Evolutionary conservation across 805 yeast species (phyloP).

Genomic region (Torulaspora indica): DNA sequence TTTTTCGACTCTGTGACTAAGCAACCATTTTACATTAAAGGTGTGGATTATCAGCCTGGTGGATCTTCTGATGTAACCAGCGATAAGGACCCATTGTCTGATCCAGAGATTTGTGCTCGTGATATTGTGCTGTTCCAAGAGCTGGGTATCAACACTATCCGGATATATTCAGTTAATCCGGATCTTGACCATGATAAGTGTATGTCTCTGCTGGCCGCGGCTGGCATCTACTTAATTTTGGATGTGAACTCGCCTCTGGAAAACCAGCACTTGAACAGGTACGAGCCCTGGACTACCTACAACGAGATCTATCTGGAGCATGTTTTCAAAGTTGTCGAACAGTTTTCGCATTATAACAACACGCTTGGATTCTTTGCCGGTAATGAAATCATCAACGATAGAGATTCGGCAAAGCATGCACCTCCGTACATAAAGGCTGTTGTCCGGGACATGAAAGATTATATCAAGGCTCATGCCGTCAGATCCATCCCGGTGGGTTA

Average conservation of each 20-base stretch:
- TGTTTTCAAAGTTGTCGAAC: constrained; percentile 72
- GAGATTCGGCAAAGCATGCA: constrained; percentile 57
- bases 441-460: constrained; percentile 73
- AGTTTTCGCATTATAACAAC: constrained; percentile 78
- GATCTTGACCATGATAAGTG: constrained; percentile 79
- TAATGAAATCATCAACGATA: constrained; percentile 83
- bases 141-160: constrained; percentile 77
- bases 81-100: constrained; percentile 68
- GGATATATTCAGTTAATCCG: constrained; percentile 85
- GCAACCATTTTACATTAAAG: constrained; percentile 74
- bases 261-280: constrained; percentile 76
- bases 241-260: constrained; percentile 87
- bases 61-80: constrained; percentile 74
- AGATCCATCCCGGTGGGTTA: constrained; percentile 86
- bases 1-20: constrained; percentile 72
- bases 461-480: constrained; percentile 52
- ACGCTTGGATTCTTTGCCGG: constrained; percentile 91
- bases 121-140: constrained; percentile 78
- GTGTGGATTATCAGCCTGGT: constrained; percentile 95
- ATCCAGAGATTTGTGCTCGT: constrained; percentile 66
- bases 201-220: constrained; percentile 85
- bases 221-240: constrained; percentile 85
- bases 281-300: constrained; percentile 92
- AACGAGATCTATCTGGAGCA: constrained; percentile 65
- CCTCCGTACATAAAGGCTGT: constrained; percentile 77